A percentile compares a stretch with the other conserved stretches of the same genome.
These are phyloP conservation scores for Pseudogymnoascus sp. DNA, from an alignment of 2,329 filamentous ascomycete genomes.

Conservation along the genomic window DNA sequence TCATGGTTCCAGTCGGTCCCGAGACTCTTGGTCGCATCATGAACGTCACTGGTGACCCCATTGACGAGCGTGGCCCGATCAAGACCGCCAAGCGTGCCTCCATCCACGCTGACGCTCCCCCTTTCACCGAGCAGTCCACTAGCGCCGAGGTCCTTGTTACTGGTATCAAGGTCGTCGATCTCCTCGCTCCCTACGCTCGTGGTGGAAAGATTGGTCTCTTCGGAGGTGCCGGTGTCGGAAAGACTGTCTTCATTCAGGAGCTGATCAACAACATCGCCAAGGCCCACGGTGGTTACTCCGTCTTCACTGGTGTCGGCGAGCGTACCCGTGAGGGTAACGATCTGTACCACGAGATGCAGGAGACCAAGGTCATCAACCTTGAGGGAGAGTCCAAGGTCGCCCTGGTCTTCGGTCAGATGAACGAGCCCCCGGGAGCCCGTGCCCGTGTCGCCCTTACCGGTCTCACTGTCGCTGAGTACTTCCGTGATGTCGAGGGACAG, in stretches of 20 bases:
- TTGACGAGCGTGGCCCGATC: conserved; percentile 98
- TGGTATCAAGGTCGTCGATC: conserved; percentile 99
- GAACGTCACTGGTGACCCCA: conserved; percentile 99
- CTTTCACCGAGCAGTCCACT: conserved; percentile 93
- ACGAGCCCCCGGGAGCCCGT: conserved; percentile 99
- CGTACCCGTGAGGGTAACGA: conserved; percentile 99
- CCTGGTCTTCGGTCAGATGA: conserved; percentile 99
- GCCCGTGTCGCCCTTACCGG: conserved; percentile 98
- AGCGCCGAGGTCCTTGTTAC: conserved; percentile 93
- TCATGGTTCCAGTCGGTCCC: conserved; percentile 91
- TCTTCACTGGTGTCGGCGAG: conserved; percentile 99
- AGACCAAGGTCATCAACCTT: conserved; percentile 98
- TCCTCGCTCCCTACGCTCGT: conserved; percentile 98
- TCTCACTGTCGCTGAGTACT: conserved; percentile 73
- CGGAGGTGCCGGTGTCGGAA: conserved; percentile 99
- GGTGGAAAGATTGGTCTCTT: conserved; percentile 99
- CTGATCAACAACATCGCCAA: conserved; percentile 99
- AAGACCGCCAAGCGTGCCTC: conserved; percentile 81
- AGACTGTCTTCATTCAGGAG: conserved; percentile 99
- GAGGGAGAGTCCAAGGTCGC: conserved; percentile 99
- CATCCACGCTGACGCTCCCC: conserved; percentile 90
- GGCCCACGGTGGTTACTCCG: conserved; percentile 99
- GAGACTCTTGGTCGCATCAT: conserved; percentile 97
- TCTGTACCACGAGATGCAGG: conserved; percentile 99
- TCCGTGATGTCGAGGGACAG: conserved; percentile 70